Percentiles rank a stretch among this genome's conserved stretches.
Evolutionary conservation across 441 rosid species (phyloP).

Genomic region (Erodium texanum): DNA sequence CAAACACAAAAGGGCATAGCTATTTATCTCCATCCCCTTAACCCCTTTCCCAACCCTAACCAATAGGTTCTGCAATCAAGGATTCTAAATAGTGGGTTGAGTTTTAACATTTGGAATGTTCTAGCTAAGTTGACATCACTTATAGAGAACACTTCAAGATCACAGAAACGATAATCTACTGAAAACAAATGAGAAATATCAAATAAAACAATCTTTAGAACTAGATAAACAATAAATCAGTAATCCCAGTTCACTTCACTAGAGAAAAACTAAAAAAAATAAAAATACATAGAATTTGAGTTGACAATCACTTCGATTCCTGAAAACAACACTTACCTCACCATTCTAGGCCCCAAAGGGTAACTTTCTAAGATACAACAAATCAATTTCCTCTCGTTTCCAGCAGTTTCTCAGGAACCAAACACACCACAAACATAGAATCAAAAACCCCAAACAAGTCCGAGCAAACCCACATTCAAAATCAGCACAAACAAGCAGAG

Average conservation of each 20-base stretch:
- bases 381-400: constrained; percentile 5
- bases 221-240: neutral
- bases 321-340: neutral
- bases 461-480: neutral
- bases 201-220: neutral
- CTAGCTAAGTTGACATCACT: neutral
- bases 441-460: constrained; percentile 3
- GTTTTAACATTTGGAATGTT: neutral
- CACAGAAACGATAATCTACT: neutral
- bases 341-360: neutral
- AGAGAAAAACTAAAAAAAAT: no score
- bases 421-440: neutral
- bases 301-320: neutral
- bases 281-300: neutral
- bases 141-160: neutral
- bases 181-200: neutral
- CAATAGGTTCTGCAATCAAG: neutral
- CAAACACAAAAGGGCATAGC: no score
- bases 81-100: neutral
- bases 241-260: no score
- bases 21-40: no score
- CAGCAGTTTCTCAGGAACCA: constrained; percentile 7
- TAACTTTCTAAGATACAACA: neutral
- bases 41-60: neutral
- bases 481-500: neutral